Conservation (phyloP, 805 yeast species). For the Wickerhamomyces tratensis region DNA sequence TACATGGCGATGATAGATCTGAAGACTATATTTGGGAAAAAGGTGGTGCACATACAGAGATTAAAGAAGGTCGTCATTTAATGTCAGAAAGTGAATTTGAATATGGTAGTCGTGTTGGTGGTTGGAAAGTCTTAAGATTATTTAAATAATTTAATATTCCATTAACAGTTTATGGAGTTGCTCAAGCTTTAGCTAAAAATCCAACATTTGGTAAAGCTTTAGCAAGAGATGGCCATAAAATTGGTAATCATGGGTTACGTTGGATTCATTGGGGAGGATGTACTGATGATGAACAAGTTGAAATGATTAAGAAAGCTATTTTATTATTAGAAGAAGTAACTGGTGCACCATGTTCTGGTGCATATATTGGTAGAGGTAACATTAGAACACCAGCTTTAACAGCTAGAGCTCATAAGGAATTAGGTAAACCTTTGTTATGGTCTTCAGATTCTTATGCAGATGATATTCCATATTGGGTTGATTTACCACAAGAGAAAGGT, state of each 20-base stretch:
- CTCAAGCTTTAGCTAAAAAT: slow-evolving; percentile 25
- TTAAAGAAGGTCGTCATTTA: slow-evolving; percentile 14
- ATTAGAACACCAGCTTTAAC: slow-evolving; percentile 23
- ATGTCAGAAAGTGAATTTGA: slow-evolving; percentile 24
- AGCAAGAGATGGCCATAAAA: slow-evolving; percentile 28
- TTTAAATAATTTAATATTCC: slow-evolving; percentile 22
- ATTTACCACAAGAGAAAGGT: slow-evolving; percentile 3
- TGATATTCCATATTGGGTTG: slow-evolving; percentile 26
- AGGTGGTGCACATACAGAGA: slow-evolving; percentile 6
- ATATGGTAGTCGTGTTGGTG: slow-evolving; percentile 24
- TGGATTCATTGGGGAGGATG: slow-evolving; percentile 24
- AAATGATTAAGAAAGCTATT: slow-evolving; percentile 21
- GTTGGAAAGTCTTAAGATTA: slow-evolving; percentile 23
- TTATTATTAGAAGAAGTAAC: slow-evolving; percentile 20
- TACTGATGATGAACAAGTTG: slow-evolving; percentile 23
- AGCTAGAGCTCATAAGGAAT: slow-evolving; percentile 24
- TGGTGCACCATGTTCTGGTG: slow-evolving; percentile 26
- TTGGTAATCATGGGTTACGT: slow-evolving; percentile 27
- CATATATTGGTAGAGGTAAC: slow-evolving; percentile 26
- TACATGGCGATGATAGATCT: slow-evolving; percentile 20
- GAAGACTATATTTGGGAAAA: slow-evolving; percentile 13
- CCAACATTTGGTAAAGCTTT: slow-evolving; percentile 25
- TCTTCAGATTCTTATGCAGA: slow-evolving; percentile 26
- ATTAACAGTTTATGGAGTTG: slow-evolving; percentile 28
- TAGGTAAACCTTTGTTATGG: slow-evolving; percentile 22